Evolutionary conservation across 805 yeast species (phyloP).

Genomic region (Phaffomyces thermotolerans): DNA sequence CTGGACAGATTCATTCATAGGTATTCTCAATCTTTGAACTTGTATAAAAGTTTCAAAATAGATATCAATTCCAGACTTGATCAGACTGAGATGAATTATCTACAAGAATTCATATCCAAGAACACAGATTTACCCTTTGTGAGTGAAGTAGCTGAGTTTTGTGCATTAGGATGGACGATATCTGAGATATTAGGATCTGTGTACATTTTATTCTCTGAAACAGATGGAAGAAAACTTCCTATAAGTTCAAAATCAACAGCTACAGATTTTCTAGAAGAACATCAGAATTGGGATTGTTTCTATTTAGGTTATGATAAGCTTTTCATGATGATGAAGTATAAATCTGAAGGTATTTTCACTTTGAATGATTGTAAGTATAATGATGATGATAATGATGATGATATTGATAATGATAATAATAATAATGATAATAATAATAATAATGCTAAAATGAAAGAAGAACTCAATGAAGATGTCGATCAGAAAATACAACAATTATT

Average conservation of each 20-base stretch:
- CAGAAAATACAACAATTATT: conserved; percentile 4
- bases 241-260: background rate
- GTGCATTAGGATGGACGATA: conserved; percentile 2
- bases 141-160: background rate
- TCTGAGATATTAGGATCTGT: background rate
- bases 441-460: background rate
- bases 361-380: no score
- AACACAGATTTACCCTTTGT: background rate
- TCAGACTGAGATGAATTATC: background rate
- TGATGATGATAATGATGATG: background rate
- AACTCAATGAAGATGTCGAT: background rate
- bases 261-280: conserved; percentile 1
- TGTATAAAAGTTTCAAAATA: background rate
- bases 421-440: background rate
- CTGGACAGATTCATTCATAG: background rate
- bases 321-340: background rate
- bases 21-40: background rate
- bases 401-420: background rate
- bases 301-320: background rate
- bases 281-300: conserved; percentile 5
- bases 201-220: background rate
- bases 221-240: conserved; percentile 3
- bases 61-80: background rate
- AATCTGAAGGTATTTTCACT: no score
- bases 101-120: background rate